Conservation (phyloP, 805 yeast genomes). For the Naumovozyma dairenensis region DNA sequence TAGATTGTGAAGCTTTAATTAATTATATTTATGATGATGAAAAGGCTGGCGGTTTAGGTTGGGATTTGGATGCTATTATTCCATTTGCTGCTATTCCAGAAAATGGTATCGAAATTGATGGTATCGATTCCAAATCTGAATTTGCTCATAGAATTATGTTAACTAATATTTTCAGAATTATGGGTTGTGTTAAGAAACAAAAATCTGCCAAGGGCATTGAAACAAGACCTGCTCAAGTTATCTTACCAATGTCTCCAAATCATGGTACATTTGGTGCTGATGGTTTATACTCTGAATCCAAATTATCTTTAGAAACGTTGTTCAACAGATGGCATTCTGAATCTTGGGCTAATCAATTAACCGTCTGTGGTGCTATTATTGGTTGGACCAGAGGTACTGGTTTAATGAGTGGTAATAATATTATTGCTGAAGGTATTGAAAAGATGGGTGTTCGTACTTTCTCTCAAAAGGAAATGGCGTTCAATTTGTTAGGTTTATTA, state of each 20-base stretch:
- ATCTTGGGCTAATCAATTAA: conserved; percentile 89
- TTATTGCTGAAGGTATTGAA: conserved; percentile 96
- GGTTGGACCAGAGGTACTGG: conserved; percentile 99
- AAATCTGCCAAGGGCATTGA: conserved; percentile 67
- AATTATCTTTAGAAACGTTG: conserved; percentile 86
- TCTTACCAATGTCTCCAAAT: conserved; percentile 94
- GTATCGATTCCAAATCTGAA: conserved; percentile 90
- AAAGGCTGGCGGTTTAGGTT: conserved; percentile 85
- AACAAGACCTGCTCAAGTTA: conserved; percentile 97
- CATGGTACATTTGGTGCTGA: conserved; percentile 99
- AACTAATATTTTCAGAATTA: conserved; percentile 83
- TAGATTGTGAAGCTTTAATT: conserved; percentile 80
- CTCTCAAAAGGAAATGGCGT: conserved; percentile 98
- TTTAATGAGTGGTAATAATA: conserved; percentile 93
- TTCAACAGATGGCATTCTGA: conserved; percentile 99
- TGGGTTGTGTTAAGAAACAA: conserved; percentile 82
- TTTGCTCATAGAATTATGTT: conserved; percentile 98
- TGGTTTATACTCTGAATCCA: conserved; percentile 97
- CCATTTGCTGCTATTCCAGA: conserved; percentile 99
- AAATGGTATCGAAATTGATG: conserved; percentile 90
- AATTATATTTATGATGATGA: conserved; percentile 75
- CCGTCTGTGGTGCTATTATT: conserved; percentile 95
- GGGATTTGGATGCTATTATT: conserved; percentile 93
- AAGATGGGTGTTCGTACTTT: conserved; percentile 93
- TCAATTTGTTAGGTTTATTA: conserved; percentile 90